These are phyloP conservation scores for Aspergillus aculeatus DNA, from an alignment of 2,329 filamentous ascomycete species.

Conservation along the genomic window DNA sequence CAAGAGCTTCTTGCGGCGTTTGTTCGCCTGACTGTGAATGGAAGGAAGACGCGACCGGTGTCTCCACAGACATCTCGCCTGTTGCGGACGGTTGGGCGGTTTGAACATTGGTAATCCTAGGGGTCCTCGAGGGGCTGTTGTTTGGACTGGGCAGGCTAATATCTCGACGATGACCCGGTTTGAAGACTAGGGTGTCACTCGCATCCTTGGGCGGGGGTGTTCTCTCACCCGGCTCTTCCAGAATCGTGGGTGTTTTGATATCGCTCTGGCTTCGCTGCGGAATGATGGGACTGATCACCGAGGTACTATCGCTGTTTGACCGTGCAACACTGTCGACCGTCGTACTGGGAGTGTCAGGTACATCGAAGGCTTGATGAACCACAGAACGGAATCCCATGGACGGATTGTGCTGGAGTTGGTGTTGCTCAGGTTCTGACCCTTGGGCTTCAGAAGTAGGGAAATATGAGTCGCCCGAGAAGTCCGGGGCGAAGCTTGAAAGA, in stretches of 20 bases:
- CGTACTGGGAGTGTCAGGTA: constrained; percentile 54
- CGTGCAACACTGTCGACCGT: constrained; percentile 55
- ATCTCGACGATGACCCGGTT: constrained; percentile 57
- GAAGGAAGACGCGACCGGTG: constrained; percentile 29
- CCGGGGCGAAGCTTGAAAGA: constrained; percentile 41
- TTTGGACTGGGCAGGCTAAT: constrained; percentile 58
- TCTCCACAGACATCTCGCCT: constrained; percentile 45
- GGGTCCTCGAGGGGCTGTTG: constrained; percentile 62
- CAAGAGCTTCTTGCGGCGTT: constrained; percentile 9
- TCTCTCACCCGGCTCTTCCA: constrained; percentile 50
- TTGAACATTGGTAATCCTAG: constrained; percentile 50
- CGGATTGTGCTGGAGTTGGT: constrained; percentile 51
- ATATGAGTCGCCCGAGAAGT: constrained; percentile 24
- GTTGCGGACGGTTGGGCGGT: constrained; percentile 42
- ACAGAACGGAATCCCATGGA: constrained; percentile 59
- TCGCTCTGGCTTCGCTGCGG: constrained; percentile 38
- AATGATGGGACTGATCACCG: constrained; percentile 66
- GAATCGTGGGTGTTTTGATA: constrained; percentile 54
- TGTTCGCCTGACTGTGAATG: constrained; percentile 1
- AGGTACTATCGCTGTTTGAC: constrained; percentile 63
- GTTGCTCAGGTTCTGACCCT: constrained; percentile 17
- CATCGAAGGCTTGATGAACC: constrained; percentile 66
- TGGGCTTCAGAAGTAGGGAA: constrained; percentile 13
- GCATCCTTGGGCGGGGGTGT: constrained; percentile 25
- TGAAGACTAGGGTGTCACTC: constrained; percentile 39